Evolutionary conservation across 2,329 filamentous ascomycete species (phyloP).

Genomic region (Epichloe gansuensis): DNA sequence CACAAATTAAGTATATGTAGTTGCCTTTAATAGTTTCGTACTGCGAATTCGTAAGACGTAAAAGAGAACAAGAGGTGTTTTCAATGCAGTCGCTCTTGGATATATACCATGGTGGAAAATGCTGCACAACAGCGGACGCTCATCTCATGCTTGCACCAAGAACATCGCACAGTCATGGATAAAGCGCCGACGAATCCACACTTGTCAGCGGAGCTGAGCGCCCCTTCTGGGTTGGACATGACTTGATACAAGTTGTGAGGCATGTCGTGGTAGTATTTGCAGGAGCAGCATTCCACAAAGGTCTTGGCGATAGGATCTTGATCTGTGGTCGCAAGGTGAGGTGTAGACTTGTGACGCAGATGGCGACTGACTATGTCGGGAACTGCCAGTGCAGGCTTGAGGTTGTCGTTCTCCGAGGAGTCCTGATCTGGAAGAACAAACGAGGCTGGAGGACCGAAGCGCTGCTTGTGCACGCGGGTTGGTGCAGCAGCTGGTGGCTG

Average conservation of each 20-base stretch:
- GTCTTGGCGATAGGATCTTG: slow-evolving; percentile 43
- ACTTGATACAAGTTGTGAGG: slow-evolving; percentile 50
- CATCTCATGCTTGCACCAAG: slow-evolving; percentile 63
- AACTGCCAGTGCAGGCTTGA: not conserved
- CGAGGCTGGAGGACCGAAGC: slow-evolving; percentile 12
- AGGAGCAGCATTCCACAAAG: slow-evolving; percentile 52
- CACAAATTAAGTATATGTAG: not conserved
- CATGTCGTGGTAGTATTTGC: slow-evolving; percentile 54
- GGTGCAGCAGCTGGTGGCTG: slow-evolving; percentile 7
- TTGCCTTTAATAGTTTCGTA: not conserved
- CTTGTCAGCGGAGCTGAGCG: slow-evolving; percentile 34
- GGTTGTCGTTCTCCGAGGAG: not conserved
- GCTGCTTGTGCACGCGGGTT: slow-evolving; percentile 6
- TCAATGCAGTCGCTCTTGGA: slow-evolving; percentile 49
- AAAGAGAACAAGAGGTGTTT: not conserved
- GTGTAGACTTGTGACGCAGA: slow-evolving; percentile 5
- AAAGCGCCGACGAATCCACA: slow-evolving; percentile 43
- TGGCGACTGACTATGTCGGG: not conserved
- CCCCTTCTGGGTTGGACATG: slow-evolving; percentile 45
- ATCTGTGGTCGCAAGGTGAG: slow-evolving; percentile 5
- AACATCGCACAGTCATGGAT: slow-evolving; percentile 51
- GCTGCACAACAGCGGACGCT: slow-evolving; percentile 55
- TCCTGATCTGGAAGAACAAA: slow-evolving; percentile 6
- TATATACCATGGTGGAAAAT: slow-evolving; percentile 51
- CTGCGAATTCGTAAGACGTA: not conserved